Evolutionary conservation across 202 grass and related monocot genomes (phyloP), one percentile per base, ranked within the genome.

Genomic region (Saccharum hybrid): DNA sequence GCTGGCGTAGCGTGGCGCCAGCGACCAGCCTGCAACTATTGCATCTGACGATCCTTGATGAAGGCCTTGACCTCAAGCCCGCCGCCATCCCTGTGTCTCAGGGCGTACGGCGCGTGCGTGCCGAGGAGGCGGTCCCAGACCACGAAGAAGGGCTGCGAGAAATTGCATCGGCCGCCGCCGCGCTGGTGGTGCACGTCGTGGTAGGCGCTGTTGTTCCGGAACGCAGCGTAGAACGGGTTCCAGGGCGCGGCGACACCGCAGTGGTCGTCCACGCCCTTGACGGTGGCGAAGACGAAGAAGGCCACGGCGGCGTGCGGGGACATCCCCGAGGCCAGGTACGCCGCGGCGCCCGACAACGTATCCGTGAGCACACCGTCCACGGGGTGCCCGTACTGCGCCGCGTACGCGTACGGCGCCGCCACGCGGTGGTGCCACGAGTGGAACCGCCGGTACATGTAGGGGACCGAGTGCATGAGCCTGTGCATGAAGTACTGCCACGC

Each of bases 361-460:
- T 39, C 38, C 38, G 38, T 39, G 38, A 39, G 38, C 38, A 39
- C 38, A 3, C 6, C 38, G 5, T 39, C 38, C 38, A 39, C 38
- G 5, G 38, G 38, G 38, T 39, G 91, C 42, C 86, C 86, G 89
- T 97, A 97, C 90, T 97, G 91, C 48, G 94, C 91, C 4, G 91
- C 87, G 64, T 85, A 94, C 54, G 91, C 87, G 77, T 97, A 97
- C 1, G 94, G 94, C 7, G 94, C 94, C 0, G 72, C 86, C 31
- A 94, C 66, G 66, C 85, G 91, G 86, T 97, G 94, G 80, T 97
- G 91, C 94, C 94, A 88, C 48, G 89, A 94, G 76, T 94, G 91
- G 79, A 94, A 83, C 0, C 82, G 89, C 0, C 89, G 87, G 80
- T 91, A 97, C 68, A 94, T 62, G 80, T 68, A 88, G 8, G 19